phyloP scores from a whole-genome alignment of 345 rosid genomes.

The Bretschneidera sinensis region DNA sequence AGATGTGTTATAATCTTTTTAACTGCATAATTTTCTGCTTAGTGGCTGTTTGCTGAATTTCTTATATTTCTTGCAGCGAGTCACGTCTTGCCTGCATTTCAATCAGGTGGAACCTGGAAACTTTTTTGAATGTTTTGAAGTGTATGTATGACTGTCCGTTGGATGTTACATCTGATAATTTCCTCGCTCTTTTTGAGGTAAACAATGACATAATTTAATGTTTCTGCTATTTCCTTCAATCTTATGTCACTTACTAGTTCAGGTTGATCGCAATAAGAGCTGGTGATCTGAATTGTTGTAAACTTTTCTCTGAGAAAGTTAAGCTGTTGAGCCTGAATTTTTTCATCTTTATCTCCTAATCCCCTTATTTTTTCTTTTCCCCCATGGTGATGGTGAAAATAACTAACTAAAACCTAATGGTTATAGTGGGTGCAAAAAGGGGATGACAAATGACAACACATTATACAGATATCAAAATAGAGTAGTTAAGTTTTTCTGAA shows the following conservation, averaged over 20 bases:
- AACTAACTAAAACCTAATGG: too few relatives aligned
- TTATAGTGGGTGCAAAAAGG: too few relatives aligned
- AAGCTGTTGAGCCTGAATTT: background rate
- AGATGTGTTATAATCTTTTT: background rate
- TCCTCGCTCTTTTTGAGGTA: constrained; percentile 62
- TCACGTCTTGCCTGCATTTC: constrained; percentile 40
- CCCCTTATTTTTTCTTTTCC: too few relatives aligned
- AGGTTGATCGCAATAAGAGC: background rate
- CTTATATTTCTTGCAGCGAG: constrained; percentile 42
- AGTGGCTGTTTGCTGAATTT: background rate
- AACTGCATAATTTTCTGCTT: constrained; percentile 9
- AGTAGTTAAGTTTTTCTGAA: background rate
- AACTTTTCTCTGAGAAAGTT: background rate
- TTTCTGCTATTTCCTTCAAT: constrained; percentile 2
- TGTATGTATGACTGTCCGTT: constrained; percentile 41
- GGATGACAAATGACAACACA: too few relatives aligned
- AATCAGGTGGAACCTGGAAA: constrained; percentile 49
- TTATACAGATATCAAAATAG: too few relatives aligned
- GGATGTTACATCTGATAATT: constrained; percentile 41
- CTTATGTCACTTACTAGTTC: background rate
- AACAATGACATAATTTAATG: constrained; percentile 6
- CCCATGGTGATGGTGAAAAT: too few relatives aligned
- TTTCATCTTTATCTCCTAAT: too few relatives aligned
- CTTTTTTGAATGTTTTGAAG: constrained; percentile 42
- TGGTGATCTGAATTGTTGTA: background rate